These are phyloP conservation scores for Populus alba DNA, from an alignment of 345 rosid species.

Conservation along the genomic window DNA sequence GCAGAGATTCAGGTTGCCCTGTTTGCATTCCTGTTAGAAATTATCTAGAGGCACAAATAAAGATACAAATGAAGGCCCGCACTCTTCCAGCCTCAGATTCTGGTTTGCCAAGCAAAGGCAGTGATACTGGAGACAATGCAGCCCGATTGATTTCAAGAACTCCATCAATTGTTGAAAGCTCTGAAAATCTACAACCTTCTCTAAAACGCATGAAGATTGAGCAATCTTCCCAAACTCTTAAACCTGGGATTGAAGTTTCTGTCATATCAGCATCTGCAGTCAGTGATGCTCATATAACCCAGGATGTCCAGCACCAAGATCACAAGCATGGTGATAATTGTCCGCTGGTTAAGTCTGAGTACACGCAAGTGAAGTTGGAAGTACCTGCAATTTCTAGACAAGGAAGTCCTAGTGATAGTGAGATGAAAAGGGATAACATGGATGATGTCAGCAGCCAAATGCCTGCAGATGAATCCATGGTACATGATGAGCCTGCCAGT, in stretches of 20 bases:
- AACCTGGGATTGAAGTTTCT: constrained; percentile 43
- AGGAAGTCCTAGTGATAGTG: constrained; percentile 46
- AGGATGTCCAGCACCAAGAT: constrained; percentile 49
- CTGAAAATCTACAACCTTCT: constrained; percentile 64
- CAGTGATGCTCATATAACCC: constrained; percentile 40
- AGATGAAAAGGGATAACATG: constrained; percentile 42
- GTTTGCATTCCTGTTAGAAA: constrained; percentile 82
- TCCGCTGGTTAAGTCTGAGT: constrained; percentile 49
- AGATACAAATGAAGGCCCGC: constrained; percentile 47
- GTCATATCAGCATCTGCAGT: constrained; percentile 34
- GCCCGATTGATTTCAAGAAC: constrained; percentile 38
- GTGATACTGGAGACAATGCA: constrained; percentile 43
- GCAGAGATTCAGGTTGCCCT: constrained; percentile 68
- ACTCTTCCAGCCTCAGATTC: constrained; percentile 41
- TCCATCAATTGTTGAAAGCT: constrained; percentile 42
- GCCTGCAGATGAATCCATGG: constrained; percentile 42
- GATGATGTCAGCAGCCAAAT: constrained; percentile 46
- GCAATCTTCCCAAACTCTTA: constrained; percentile 48
- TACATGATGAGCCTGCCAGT: constrained; percentile 29
- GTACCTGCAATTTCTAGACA: constrained; percentile 45
- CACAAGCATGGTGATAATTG: constrained; percentile 36
- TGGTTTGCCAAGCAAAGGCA: constrained; percentile 41
- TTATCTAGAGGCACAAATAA: constrained; percentile 51
- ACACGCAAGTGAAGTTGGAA: constrained; percentile 58
- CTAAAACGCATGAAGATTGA: constrained; percentile 81